Percentiles rank a stretch among this genome's conserved stretches.
Conservation (phyloP, 345 rosid genomes). For the Psidium guajava region DNA sequence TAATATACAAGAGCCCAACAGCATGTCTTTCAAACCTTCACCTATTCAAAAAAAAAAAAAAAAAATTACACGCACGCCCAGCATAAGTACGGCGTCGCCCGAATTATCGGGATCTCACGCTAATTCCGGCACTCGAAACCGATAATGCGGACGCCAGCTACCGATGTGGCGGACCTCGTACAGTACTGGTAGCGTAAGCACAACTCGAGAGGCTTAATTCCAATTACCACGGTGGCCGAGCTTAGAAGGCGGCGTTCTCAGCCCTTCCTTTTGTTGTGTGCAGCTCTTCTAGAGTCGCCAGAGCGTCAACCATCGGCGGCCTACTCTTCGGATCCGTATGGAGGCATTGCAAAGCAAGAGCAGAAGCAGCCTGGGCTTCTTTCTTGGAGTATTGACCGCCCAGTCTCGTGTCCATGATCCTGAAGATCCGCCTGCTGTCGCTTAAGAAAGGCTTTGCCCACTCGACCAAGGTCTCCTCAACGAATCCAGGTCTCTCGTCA, state of each 20-base stretch:
- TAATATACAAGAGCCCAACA: background rate
- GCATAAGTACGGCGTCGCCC: background rate
- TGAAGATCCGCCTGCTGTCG: conserved; percentile 45
- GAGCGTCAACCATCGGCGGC: conserved; percentile 52
- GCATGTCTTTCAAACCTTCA: background rate
- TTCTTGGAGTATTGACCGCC: conserved; percentile 83
- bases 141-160: background rate
- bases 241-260: background rate
- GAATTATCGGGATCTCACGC: background rate
- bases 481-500: conserved; percentile 25
- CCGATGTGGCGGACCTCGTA: background rate
- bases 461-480: conserved; percentile 63
- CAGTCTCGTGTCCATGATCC: conserved; percentile 82
- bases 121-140: background rate
- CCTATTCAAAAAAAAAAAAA: background rate
- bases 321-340: conserved; percentile 47
- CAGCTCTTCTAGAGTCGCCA: conserved; percentile 35
- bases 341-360: conserved; percentile 66
- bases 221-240: background rate
- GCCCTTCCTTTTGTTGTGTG: conserved; percentile 2
- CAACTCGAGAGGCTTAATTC: background rate
- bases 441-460: conserved; percentile 79
- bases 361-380: conserved; percentile 63
- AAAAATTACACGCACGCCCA: background rate
- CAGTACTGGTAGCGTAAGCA: background rate